A percentile compares a stretch with the other conserved stretches of the same genome.
Evolutionary conservation across 164 flowering plant genomes (phyloP).

Genomic region (Macadamia integrifolia): DNA sequence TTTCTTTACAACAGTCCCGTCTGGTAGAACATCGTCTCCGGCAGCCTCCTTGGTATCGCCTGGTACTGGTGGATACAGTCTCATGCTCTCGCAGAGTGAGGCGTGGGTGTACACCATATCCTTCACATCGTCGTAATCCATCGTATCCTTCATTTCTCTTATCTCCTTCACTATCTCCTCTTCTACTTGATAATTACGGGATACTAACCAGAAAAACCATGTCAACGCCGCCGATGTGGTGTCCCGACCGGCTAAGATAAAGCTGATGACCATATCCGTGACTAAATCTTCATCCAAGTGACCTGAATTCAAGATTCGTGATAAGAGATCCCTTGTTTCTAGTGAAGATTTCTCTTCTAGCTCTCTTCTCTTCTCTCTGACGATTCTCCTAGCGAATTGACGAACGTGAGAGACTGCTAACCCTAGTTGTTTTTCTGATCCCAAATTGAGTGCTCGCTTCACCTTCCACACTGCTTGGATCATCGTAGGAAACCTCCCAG

Average conservation of each 20-base stretch:
- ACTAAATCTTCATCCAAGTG: constrained; percentile 14
- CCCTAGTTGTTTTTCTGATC: constrained; percentile 30
- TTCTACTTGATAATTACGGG: constrained; percentile 22
- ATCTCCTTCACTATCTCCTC: constrained; percentile 28
- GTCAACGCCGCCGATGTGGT: constrained; percentile 44
- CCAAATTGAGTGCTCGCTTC: constrained; percentile 21
- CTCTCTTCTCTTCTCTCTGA: constrained; percentile 10
- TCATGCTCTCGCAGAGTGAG: constrained; percentile 31
- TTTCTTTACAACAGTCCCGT: constrained; percentile 25
- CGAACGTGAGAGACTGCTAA: constrained; percentile 5
- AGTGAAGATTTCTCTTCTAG: constrained; percentile 1
- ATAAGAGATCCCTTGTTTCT: constrained; percentile 10
- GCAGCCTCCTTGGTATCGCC: constrained; percentile 19
- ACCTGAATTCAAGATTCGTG: constrained; percentile 9
- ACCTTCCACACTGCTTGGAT: constrained; percentile 19
- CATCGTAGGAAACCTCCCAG: constrained; percentile 1
- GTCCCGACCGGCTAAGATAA: constrained; percentile 46
- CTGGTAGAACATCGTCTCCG: constrained; percentile 25
- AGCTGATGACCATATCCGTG: constrained; percentile 34
- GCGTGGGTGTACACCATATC: constrained; percentile 31
- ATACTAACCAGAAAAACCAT: constrained; percentile 46
- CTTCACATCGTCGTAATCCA: constrained; percentile 28
- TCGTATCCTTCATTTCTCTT: constrained; percentile 4
- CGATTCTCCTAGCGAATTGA: constrained; percentile 11
- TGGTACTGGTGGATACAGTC: constrained; percentile 35